Conservation (phyloP, 345 rosid genomes). For the Orychophragmus violaceus region DNA sequence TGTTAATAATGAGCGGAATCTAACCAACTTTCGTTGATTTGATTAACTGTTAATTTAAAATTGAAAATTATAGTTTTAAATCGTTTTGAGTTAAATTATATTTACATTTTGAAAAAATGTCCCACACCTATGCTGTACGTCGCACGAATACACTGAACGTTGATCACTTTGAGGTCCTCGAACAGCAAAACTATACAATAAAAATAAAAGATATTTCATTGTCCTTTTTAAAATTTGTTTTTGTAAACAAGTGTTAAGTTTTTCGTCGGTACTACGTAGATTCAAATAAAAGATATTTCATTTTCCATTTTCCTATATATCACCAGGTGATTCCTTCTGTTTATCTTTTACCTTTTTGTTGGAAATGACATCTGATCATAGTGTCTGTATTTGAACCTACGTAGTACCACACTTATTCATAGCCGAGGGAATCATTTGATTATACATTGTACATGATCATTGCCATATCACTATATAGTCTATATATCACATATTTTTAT, state of each 20-base stretch:
- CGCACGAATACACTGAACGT: conserved; percentile 17
- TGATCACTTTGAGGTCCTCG: conserved; percentile 13
- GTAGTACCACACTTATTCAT: background rate
- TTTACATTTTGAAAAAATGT: background rate
- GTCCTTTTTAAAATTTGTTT: background rate
- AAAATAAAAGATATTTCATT: background rate
- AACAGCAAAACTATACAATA: background rate
- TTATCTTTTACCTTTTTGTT: conserved; percentile 11
- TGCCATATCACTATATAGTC: background rate
- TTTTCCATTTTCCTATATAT: too few relatives aligned
- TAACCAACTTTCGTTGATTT: conserved; percentile 2
- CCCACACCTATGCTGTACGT: background rate
- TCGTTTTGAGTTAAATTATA: background rate
- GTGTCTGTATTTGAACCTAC: conserved; percentile 8
- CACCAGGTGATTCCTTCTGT: conserved; percentile 19
- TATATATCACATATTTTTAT: background rate
- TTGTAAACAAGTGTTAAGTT: background rate
- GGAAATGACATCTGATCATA: conserved; percentile 17
- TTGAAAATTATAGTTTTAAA: background rate
- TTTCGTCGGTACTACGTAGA: background rate
- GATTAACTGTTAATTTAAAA: background rate
- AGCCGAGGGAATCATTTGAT: conserved; percentile 1
- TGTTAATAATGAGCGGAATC: conserved; percentile 17
- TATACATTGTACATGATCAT: conserved; percentile 10
- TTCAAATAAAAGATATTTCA: too few relatives aligned